A percentile compares a stretch with the other conserved stretches of the same genome.
These are phyloP conservation scores for Fusarium mexicanum DNA, from an alignment of 2,329 filamentous ascomycete species.

Conservation along the genomic window DNA sequence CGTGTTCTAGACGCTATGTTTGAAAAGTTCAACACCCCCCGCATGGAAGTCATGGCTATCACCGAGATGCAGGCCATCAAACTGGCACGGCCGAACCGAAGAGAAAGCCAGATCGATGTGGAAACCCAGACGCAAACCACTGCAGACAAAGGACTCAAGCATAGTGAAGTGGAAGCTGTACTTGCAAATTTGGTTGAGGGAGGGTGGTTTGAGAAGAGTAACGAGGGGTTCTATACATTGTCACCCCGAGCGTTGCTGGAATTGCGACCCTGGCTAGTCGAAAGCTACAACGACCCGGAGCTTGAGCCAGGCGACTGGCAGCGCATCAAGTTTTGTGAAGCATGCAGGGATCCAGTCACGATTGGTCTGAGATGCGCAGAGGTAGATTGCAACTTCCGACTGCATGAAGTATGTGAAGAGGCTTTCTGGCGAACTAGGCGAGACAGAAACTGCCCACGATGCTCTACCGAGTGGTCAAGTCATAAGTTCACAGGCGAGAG, in stretches of 20 bases:
- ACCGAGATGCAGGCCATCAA: constrained; percentile 82
- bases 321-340: constrained; percentile 86
- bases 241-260: constrained; percentile 85
- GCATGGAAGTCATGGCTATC: constrained; percentile 86
- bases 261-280: constrained; percentile 83
- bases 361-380: constrained; percentile 80
- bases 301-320: constrained; percentile 70
- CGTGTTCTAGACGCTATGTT: constrained; percentile 92
- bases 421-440: constrained; percentile 76
- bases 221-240: constrained; percentile 77
- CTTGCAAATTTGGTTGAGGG: constrained; percentile 77
- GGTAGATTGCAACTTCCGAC: constrained; percentile 71
- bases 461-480: constrained; percentile 61
- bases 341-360: constrained; percentile 90
- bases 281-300: constrained; percentile 84
- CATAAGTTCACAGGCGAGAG: constrained; percentile 64
- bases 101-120: constrained; percentile 46
- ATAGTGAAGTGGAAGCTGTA: constrained; percentile 79
- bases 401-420: constrained; percentile 81
- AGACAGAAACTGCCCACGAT: constrained; percentile 72
- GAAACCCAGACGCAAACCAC: constrained; percentile 49
- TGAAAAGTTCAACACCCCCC: constrained; percentile 81
- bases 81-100: constrained; percentile 64
- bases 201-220: constrained; percentile 85
- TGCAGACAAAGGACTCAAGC: constrained; percentile 70